Conservation (phyloP, 176 grass and related monocot genomes). For the Musa itinerans region DNA sequence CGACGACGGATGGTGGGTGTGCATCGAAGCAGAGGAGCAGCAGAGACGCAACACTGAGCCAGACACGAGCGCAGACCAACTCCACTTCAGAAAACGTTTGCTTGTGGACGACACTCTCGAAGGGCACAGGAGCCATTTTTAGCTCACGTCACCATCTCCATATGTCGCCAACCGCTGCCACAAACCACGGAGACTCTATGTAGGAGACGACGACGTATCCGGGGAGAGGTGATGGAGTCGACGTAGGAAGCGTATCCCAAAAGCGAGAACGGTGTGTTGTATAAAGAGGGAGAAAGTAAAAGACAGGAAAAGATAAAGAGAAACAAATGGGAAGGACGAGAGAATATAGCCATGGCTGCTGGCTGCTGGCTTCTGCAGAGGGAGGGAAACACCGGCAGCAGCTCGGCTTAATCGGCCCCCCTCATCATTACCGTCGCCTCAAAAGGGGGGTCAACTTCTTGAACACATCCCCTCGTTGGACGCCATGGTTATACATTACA, state of each 20-base stretch:
- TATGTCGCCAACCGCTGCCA: too few relatives aligned
- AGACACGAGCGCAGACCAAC: not conserved
- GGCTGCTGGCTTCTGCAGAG: too few relatives aligned
- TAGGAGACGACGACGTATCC: not conserved
- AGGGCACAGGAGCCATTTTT: not conserved
- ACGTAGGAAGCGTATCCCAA: not conserved
- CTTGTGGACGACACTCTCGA: not conserved
- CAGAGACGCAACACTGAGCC: not conserved
- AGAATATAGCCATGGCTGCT: not conserved
- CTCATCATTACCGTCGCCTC: too few relatives aligned
- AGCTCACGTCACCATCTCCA: not conserved
- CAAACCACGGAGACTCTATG: not conserved
- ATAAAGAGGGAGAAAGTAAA: not conserved
- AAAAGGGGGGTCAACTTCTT: not conserved
- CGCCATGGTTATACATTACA: not conserved
- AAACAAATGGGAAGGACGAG: not conserved
- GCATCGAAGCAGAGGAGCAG: not conserved
- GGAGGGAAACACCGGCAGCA: too few relatives aligned
- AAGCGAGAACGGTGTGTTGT: too few relatives aligned
- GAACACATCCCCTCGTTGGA: not conserved
- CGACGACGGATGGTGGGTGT: not conserved
- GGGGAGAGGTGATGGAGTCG: not conserved
- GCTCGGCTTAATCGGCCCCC: too few relatives aligned
- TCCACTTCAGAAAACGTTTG: not conserved
- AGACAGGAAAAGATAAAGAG: not conserved